Base-by-base conservation (phyloP, 106 monocot genomes). In the Acorus calamus region DNA sequence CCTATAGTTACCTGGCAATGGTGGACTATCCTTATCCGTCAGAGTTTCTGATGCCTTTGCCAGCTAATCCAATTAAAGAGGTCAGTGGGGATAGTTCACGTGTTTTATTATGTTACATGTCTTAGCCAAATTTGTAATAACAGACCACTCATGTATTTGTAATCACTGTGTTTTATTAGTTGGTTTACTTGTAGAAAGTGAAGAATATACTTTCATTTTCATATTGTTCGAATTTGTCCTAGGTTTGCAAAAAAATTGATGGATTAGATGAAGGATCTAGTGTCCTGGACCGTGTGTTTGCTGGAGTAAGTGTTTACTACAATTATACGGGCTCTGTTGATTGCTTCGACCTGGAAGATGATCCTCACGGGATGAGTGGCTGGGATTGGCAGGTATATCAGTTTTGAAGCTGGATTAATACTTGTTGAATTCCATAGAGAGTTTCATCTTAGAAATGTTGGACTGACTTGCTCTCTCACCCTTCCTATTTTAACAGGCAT, bases 291-390 rank as follows among this genome's bases (percentile, higher is more conserved):
- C 86, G 83, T 48, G 84, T 93, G 63, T 93, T 86, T 86, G 70
- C 89, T 73, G 93, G 93, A 67, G 80, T 81, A 57, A 93, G 79
- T 54, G 56, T 93, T 42, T 93, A 89, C 65, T 93, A 93, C 71
- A 93, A 93, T 63, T 89, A 89, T 50, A 86, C 93, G 0, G 93
- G 89, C 46, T 77, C 58, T 71, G 81, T 83, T 65, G 66, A 73
- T 57, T 93, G 89, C 62, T 93, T 93, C 71, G 85, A 89, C 62
- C 63, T 93, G 53, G 76, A 84, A 3, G 89, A 93, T 78, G 93
- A 93, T 76, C 89, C 93, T 61, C 93, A 93, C 73, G 93, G 93
- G 53, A 79, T 93, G 93, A 79, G 66, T 77, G 93, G 93, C 44
- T 93, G 93, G 93, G 57, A 80, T 56, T 93, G 93, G 93, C 93